Evolutionary conservation across 257 asterid genomes (phyloP).

Genomic region (Solanum sitiens): DNA sequence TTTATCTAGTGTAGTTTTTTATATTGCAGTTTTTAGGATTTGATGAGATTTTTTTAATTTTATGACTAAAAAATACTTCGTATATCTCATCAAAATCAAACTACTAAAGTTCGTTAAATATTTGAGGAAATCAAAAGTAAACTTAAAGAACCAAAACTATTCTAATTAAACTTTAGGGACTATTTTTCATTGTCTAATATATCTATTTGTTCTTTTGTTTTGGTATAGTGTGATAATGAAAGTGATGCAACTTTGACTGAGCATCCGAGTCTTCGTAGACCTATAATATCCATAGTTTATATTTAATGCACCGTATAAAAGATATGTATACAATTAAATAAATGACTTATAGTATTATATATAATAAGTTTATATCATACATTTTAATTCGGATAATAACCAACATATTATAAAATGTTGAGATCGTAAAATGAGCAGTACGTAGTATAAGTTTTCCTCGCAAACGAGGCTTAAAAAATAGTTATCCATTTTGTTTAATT

Average conservation of each 20-base stretch:
- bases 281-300: neutral
- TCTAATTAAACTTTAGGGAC: neutral
- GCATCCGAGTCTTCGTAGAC: neutral
- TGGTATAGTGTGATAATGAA: neutral
- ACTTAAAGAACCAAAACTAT: neutral
- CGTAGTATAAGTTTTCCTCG: neutral
- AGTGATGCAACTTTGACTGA: neutral
- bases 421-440: neutral
- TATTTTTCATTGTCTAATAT: neutral
- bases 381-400: neutral
- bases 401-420: neutral
- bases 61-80: neutral
- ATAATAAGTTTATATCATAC: neutral
- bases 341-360: neutral
- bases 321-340: neutral
- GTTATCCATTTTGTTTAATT: neutral
- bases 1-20: neutral
- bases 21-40: neutral
- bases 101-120: too few relatives aligned
- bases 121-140: too few relatives aligned
- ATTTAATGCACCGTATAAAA: neutral
- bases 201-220: neutral
- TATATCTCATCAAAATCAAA: too few relatives aligned
- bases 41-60: neutral
- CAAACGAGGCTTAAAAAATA: neutral